Percentiles rank a stretch among this genome's conserved stretches.
Conservation (phyloP, 257 asterid genomes). For the Nemophila menziesii region DNA sequence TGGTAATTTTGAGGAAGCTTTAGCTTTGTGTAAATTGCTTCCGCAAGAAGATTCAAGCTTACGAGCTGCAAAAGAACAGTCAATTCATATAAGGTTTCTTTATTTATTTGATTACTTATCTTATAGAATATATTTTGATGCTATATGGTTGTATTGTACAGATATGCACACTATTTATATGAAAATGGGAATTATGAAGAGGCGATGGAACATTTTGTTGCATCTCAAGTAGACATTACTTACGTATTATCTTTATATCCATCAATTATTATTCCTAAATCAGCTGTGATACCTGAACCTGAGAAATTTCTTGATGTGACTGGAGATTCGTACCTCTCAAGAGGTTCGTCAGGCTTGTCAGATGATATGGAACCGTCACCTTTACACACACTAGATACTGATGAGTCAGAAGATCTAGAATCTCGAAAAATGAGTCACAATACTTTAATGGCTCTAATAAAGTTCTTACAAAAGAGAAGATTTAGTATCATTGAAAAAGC, state of each 20-base stretch:
- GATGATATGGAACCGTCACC: slow-evolving; percentile 68
- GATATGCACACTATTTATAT: slow-evolving; percentile 87
- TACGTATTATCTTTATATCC: slow-evolving; percentile 81
- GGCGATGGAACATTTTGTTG: slow-evolving; percentile 88
- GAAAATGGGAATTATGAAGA: slow-evolving; percentile 93
- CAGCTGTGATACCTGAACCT: slow-evolving; percentile 70
- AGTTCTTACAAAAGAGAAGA: slow-evolving; percentile 87
- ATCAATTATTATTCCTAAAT: slow-evolving; percentile 71
- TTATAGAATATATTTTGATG: slow-evolving; percentile 19
- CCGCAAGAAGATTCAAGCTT: slow-evolving; percentile 96
- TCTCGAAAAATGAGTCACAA: slow-evolving; percentile 90
- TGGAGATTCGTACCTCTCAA: slow-evolving; percentile 62
- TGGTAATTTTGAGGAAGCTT: slow-evolving; percentile 94
- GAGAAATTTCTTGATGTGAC: slow-evolving; percentile 54
- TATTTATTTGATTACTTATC: slow-evolving; percentile 3
- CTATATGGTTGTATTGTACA: slow-evolving; percentile 22
- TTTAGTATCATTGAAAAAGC: slow-evolving; percentile 73
- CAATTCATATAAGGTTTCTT: slow-evolving; percentile 77
- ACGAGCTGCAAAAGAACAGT: slow-evolving; percentile 91
- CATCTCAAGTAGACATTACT: slow-evolving; percentile 90
- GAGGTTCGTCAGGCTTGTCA: slow-evolving; percentile 81
- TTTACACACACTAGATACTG: slow-evolving; percentile 40
- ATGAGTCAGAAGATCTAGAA: slow-evolving; percentile 60
- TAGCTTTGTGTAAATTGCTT: slow-evolving; percentile 88
- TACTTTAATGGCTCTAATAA: slow-evolving; percentile 91